Evolutionary conservation across 306 rosid species (phyloP).

Genomic region (Sphenostylis stenocarpa): DNA sequence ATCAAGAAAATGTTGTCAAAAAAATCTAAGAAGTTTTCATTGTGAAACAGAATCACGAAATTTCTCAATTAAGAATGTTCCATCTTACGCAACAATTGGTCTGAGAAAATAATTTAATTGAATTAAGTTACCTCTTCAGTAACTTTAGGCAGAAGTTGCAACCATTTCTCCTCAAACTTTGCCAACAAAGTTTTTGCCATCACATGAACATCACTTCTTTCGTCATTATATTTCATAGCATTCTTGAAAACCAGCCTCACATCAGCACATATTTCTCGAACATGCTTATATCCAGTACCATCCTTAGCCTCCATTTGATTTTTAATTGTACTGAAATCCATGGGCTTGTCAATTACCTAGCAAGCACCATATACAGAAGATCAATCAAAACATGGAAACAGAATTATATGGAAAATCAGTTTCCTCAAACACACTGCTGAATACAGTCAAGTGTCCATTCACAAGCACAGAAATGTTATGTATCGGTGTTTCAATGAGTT

Average conservation of each 20-base stretch:
- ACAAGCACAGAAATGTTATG: background rate
- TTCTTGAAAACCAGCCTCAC: conserved; percentile 85
- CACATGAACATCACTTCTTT: conserved; percentile 81
- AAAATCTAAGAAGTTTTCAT: background rate
- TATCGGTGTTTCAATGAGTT: background rate
- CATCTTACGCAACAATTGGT: conserved; percentile 7
- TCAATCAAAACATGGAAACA: conserved; percentile 32
- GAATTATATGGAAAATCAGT: background rate
- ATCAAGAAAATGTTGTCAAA: conserved; percentile 1
- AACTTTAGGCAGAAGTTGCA: conserved; percentile 81
- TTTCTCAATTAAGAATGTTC: conserved; percentile 11
- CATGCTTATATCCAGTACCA: conserved; percentile 85
- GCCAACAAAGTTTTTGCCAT: conserved; percentile 90
- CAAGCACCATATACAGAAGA: conserved; percentile 26
- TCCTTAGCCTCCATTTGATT: conserved; percentile 91
- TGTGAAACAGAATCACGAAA: conserved; percentile 5
- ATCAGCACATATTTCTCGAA: conserved; percentile 75
- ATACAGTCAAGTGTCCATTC: background rate
- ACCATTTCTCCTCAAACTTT: conserved; percentile 94
- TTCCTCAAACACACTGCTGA: background rate
- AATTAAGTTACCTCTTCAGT: conserved; percentile 68
- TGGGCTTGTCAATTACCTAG: conserved; percentile 94
- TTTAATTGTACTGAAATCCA: conserved; percentile 89
- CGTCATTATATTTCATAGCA: conserved; percentile 88
- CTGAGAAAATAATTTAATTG: background rate